Percentiles rank a stretch among this genome's conserved stretches.
phyloP scores from a whole-genome alignment of 768 basidiomycete species.

The Mycena vitilis region DNA sequence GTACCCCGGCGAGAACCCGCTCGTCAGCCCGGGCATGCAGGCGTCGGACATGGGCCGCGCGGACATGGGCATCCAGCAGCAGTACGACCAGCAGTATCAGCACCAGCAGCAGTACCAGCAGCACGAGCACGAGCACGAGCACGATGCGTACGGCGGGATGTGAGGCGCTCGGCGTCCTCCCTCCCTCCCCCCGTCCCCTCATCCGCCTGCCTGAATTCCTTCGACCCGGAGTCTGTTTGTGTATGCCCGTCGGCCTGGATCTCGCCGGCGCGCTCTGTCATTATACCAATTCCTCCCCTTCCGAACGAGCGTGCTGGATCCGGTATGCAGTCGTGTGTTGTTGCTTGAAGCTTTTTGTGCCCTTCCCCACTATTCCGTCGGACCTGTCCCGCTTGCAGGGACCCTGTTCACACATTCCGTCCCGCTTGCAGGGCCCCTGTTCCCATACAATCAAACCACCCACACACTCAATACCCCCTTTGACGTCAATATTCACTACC shows the following conservation, averaged over 20 bases:
- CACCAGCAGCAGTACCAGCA: constrained; percentile 35
- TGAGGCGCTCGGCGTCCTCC: constrained; percentile 31
- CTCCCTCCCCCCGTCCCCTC: background rate
- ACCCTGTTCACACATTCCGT: no score
- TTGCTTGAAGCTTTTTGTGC: constrained; percentile 9
- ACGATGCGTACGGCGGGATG: constrained; percentile 53
- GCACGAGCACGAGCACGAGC: constrained; percentile 39
- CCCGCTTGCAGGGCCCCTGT: no score
- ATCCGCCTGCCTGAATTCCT: background rate
- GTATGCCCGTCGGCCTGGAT: constrained; percentile 24
- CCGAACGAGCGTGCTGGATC: constrained; percentile 34
- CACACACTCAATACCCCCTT: no score
- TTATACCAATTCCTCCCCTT: constrained; percentile 24
- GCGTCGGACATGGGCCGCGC: constrained; percentile 39
- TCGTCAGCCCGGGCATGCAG: constrained; percentile 47
- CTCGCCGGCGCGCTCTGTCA: constrained; percentile 32
- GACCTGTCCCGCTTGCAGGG: no score
- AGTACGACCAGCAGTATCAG: constrained; percentile 37
- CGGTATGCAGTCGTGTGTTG: constrained; percentile 21
- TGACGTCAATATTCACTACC: no score
- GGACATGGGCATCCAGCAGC: constrained; percentile 31
- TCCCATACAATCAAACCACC: no score
- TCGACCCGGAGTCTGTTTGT: constrained; percentile 12
- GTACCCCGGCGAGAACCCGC: constrained; percentile 51
- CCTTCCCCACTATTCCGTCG: background rate